A percentile compares a stretch with the other conserved stretches of the same genome.
phyloP scores from a whole-genome alignment of 208 protist genomes.

The Acanthamoeba triangularis region DNA sequence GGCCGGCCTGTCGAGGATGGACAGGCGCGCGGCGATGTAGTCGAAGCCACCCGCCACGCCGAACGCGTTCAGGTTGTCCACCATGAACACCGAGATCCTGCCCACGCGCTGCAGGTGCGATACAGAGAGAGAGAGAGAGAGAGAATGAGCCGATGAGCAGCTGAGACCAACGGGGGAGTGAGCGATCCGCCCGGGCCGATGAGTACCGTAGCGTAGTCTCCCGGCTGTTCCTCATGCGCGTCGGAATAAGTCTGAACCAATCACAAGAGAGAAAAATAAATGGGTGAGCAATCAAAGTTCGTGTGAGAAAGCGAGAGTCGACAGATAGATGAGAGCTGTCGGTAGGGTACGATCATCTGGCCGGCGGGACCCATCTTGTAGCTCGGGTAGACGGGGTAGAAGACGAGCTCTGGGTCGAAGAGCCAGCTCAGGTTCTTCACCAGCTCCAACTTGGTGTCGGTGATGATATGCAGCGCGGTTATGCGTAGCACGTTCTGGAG shows the following conservation, averaged over 20 bases:
- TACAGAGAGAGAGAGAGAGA: neutral
- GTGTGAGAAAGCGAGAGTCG: too few species aligned
- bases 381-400: constrained; percentile 33
- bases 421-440: constrained; percentile 71
- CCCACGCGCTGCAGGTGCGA: neutral
- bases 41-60: constrained; percentile 50
- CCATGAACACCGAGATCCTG: constrained; percentile 19
- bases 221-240: neutral
- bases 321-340: neutral
- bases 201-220: constrained; percentile 1
- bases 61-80: constrained; percentile 45
- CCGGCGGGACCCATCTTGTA: constrained; percentile 27
- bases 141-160: neutral
- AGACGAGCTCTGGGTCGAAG: constrained; percentile 67
- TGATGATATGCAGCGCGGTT: constrained; percentile 64
- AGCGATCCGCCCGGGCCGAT: neutral
- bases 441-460: constrained; percentile 54
- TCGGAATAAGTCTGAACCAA: constrained; percentile 4
- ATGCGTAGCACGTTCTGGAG: constrained; percentile 38
- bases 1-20: neutral
- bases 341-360: neutral
- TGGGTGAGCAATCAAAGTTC: neutral
- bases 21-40: constrained; percentile 40
- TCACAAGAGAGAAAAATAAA: neutral
- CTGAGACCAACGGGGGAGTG: neutral